Evolutionary conservation across 2,329 filamentous ascomycete species (phyloP).

Genomic region (Colletotrichum tropicicola): DNA sequence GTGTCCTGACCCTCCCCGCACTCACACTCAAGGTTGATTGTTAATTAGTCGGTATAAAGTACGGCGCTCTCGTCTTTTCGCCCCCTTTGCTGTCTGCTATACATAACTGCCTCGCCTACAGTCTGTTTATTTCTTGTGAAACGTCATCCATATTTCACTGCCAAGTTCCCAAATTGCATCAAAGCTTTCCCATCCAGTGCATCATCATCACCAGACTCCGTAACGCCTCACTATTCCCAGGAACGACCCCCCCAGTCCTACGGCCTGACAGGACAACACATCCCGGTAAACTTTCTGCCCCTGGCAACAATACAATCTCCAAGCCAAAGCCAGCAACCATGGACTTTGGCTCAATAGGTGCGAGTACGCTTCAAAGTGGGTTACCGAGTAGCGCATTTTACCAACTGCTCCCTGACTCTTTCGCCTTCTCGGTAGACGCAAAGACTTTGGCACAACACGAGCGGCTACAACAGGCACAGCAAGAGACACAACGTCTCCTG

Average conservation of each 20-base stretch:
- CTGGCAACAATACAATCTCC: not conserved
- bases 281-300: slow-evolving; percentile 12
- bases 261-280: not conserved
- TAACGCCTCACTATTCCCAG: not conserved
- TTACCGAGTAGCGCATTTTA: not conserved
- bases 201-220: too few species aligned
- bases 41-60: not conserved
- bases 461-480: not conserved
- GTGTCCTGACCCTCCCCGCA: too few species aligned
- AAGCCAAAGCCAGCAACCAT: not conserved
- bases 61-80: not conserved
- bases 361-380: slow-evolving; percentile 13
- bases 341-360: not conserved
- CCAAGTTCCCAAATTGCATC: not conserved
- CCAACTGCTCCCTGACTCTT: not conserved
- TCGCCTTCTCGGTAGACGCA: not conserved
- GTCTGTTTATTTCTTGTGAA: too few species aligned
- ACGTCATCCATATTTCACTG: not conserved
- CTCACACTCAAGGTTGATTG: too few species aligned
- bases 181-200: not conserved
- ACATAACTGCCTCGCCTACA: not conserved
- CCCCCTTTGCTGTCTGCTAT: not conserved
- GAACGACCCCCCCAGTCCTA: not conserved
- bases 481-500: not conserved
- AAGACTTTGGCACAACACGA: not conserved